phyloP scores from a whole-genome alignment of 2,329 filamentous ascomycete genomes.

The Fusarium compactum region DNA sequence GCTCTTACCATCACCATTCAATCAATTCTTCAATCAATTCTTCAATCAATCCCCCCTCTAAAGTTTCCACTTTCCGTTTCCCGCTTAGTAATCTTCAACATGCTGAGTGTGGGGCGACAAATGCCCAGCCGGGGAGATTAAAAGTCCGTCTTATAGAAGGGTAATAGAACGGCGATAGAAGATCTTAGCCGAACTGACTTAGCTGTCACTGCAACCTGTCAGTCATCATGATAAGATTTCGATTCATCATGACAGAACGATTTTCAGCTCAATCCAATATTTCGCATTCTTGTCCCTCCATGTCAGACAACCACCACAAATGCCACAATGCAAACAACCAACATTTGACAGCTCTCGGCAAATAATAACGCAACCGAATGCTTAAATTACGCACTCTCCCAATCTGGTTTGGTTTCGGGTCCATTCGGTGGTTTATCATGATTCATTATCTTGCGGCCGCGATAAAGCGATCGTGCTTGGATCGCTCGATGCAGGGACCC shows the following conservation, averaged over 20 bases:
- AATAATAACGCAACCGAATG: constrained; percentile 41
- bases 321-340: background rate
- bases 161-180: constrained; percentile 23
- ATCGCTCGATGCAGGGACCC: constrained; percentile 36
- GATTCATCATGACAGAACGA: background rate
- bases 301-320: background rate
- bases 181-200: background rate
- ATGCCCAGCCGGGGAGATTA: constrained; percentile 12
- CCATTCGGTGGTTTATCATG: constrained; percentile 26
- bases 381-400: constrained; percentile 33
- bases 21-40: too few relatives aligned
- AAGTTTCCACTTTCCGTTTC: background rate
- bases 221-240: background rate
- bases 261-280: background rate
- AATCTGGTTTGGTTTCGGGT: constrained; percentile 22
- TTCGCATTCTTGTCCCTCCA: background rate
- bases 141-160: constrained; percentile 24
- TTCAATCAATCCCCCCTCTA: too few relatives aligned
- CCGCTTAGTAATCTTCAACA: background rate
- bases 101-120: constrained; percentile 18
- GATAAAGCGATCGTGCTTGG: constrained; percentile 28
- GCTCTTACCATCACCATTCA: background rate
- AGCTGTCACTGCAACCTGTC: background rate
- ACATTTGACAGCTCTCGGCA: constrained; percentile 10
- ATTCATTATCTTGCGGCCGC: constrained; percentile 32